Percentiles rank a stretch among this genome's conserved stretches.
Conservation (phyloP, 2,329 filamentous ascomycete species). For the Xylaria digitata region DNA sequence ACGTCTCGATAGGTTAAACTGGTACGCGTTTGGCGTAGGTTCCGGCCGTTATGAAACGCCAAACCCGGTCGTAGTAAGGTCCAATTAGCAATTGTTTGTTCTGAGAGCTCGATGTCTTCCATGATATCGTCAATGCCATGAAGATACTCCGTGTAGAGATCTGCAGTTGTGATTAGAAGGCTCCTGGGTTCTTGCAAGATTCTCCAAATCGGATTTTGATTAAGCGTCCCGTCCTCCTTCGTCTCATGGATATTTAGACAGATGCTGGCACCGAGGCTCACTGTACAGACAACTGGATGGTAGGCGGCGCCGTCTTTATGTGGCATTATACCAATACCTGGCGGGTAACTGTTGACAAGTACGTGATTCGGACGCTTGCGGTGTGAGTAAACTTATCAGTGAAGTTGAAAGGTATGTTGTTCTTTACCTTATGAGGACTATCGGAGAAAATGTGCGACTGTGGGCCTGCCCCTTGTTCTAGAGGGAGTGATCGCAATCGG, state of each 20-base stretch:
- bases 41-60: constrained; percentile 62
- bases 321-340: constrained; percentile 94
- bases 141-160: constrained; percentile 76
- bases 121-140: constrained; percentile 78
- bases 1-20: constrained; percentile 90
- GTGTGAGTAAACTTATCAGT: too few species aligned
- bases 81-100: constrained; percentile 78
- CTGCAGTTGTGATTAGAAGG: constrained; percentile 76
- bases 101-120: constrained; percentile 73
- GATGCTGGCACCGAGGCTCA: constrained; percentile 82
- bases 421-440: constrained; percentile 71
- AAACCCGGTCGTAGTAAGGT: constrained; percentile 65
- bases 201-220: constrained; percentile 61
- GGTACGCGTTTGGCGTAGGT: constrained; percentile 69
- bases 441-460: constrained; percentile 62
- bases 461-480: constrained; percentile 47
- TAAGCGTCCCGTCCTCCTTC: constrained; percentile 69
- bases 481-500: constrained; percentile 65
- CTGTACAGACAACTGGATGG: constrained; percentile 86
- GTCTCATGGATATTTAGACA: constrained; percentile 81
- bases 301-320: constrained; percentile 95
- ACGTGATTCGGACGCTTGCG: constrained; percentile 81
- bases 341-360: constrained; percentile 89
- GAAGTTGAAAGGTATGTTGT: too few species aligned
- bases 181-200: constrained; percentile 88